Evolutionary conservation across 2,329 filamentous ascomycete species (phyloP).

Genomic region (Epichloe hybrida): DNA sequence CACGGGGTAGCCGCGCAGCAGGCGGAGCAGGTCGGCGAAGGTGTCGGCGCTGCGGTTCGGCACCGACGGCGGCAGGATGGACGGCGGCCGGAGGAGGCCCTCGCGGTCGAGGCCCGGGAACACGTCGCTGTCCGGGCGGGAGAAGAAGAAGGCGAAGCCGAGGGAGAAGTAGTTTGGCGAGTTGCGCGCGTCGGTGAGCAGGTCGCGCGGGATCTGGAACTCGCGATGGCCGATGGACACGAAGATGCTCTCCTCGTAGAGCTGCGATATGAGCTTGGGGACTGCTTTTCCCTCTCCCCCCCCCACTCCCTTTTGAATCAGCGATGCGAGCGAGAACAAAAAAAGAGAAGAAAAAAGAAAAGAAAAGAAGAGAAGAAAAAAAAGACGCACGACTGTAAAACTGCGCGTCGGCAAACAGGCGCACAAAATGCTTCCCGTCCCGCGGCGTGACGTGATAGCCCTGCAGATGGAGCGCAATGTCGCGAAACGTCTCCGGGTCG

Average conservation of each 20-base stretch:
- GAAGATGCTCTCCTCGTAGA: constrained; percentile 85
- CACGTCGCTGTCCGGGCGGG: constrained; percentile 53
- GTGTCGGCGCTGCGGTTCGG: constrained; percentile 70
- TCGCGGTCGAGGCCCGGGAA: constrained; percentile 76
- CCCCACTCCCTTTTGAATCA: neutral
- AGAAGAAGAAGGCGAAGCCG: constrained; percentile 81
- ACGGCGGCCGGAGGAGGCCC: constrained; percentile 70
- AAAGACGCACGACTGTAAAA: constrained; percentile 66
- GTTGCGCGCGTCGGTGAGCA: constrained; percentile 76
- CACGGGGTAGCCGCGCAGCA: constrained; percentile 73
- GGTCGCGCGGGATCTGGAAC: constrained; percentile 80
- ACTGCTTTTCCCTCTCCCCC: constrained; percentile 39
- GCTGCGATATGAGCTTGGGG: constrained; percentile 75
- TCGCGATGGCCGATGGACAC: constrained; percentile 77
- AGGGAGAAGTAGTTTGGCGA: constrained; percentile 93
- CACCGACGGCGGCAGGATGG: constrained; percentile 70
- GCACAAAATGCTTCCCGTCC: constrained; percentile 79
- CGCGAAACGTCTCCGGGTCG: constrained; percentile 75
- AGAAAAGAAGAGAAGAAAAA: neutral
- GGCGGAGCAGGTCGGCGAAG: constrained; percentile 69
- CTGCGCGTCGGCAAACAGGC: constrained; percentile 85
- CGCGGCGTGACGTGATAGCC: constrained; percentile 76
- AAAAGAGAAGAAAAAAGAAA: neutral
- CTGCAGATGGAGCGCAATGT: constrained; percentile 83
- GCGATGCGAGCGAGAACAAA: neutral